Evolutionary conservation across 495 filamentous ascomycete genomes (phyloP), one percentile per base, ranked within the genome.

Genomic region (Aspergillus sclerotioniger): DNA sequence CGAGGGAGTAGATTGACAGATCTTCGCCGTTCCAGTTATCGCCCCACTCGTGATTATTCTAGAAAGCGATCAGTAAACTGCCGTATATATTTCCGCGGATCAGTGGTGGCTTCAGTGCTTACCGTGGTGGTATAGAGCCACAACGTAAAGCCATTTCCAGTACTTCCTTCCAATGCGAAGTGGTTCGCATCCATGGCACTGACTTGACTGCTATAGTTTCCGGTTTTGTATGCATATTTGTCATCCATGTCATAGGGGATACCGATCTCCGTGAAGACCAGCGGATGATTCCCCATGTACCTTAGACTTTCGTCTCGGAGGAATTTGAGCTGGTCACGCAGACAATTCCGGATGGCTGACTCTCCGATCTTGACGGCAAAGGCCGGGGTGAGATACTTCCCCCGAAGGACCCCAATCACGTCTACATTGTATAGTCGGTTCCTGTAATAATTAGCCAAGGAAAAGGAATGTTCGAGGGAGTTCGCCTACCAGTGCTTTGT

Each of bases 181-280:
- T 96, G 90, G 65, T 97, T 98, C 28, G 94, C 94, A 77, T 98
- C 94, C 89, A 98, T 91, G 17, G 94, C 95, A 10, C 89, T 86
- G 31, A 87, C 89, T 65, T 98, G 94, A 60, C 90, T 96, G 53
- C 89, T 87, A 66, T 95, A 99, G 64, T 99, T 89, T 3, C 94
- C 94, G n/a, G 92, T 96, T 68, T 90, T 89, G 71, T 99, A 99
- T 1, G 94, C 94, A 61, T 91, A 74, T 71, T 96, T 90, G 56
- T 95, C 84, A 65, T 99, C 92, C 94, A 99, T 99, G 70, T 99
- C 95, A 67, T 96, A 99, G 0, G 94, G 94, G 58, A 98, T 96
- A 21, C 94, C 94, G 63, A 97, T 96, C 65, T 99, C 94, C 1
- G 90, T 95, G 68, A 96, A 89, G 10, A 98, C 75, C 62, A 93